Base-by-base conservation (phyloP, 2,329 filamentous ascomycete species). In the Truncatella angustata region DNA sequence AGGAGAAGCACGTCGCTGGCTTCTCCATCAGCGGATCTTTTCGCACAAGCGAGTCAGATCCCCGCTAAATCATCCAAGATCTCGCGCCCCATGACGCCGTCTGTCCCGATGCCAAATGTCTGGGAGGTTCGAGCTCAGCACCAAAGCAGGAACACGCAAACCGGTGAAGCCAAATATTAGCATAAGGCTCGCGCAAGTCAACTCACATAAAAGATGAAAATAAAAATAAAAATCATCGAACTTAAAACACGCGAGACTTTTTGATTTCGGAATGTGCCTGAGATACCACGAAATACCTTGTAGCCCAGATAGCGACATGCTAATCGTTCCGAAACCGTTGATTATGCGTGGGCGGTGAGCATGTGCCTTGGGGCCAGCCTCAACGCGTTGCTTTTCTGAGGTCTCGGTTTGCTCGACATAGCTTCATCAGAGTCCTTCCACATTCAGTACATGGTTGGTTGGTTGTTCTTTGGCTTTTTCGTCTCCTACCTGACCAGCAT, bases 311-410 rank as follows among this genome's bases (percentile, higher is more conserved):
- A 20, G 20, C n/a, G 23, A 6, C 16, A 44, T 44, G 40, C n/a
- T 10, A 21, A 26, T 20, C 40, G 4, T 20, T 44, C 20, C 40
- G 20, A 23, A n/a, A 20, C 40, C 40, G 21, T 44, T 21, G 40
- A 44, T 9, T 20, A 11, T 30, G 43, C 43, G 32, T 30, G 43
- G n/a, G 43, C 43, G 43, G 43, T 47, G 43, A 47, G 24, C 43
- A 32, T 47, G 43, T 30, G 43, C 5, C n/a, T 20, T 23, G 14
- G n/a, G 21, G 40, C 11, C 23, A 32, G 28, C 20, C 7, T 16
- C 7, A 9, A 21, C 7, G 7, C 14, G 9, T 39, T 39, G 36
- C 36, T 39, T 39, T 39, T 39, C 16, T 9, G 36, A n/a, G n/a
- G n/a, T n/a, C n/a, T n/a, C n/a, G n/a, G n/a, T n/a, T n/a, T n/a